Evolutionary conservation across 1,284 basidiomycete genomes (phyloP).

Genomic region (Grifola frondosa): DNA sequence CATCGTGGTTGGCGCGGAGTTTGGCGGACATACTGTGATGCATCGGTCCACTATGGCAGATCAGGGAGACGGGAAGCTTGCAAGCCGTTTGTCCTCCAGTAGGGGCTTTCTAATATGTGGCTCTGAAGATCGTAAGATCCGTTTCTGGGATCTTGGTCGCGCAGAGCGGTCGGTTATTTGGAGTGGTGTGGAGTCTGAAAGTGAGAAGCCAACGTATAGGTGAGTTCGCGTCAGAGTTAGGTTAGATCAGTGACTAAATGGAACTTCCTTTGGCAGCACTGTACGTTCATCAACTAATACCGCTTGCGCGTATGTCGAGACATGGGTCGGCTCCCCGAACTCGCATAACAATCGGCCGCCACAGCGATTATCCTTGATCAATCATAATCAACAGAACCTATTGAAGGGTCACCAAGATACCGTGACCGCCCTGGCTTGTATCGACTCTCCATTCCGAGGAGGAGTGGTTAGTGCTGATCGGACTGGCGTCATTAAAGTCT

Average conservation of each 20-base stretch:
- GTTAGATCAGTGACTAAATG: background rate
- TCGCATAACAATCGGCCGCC: conserved; percentile 62
- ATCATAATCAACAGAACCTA: conserved; percentile 75
- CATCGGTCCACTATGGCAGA: conserved; percentile 59
- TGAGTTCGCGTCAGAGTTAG: conserved; percentile 30
- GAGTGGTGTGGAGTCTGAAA: conserved; percentile 67
- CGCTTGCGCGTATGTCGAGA: conserved; percentile 61
- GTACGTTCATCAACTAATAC: conserved; percentile 36
- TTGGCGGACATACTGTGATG: conserved; percentile 60
- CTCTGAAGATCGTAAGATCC: conserved; percentile 79
- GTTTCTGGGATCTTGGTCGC: conserved; percentile 79
- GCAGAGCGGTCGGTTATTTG: conserved; percentile 73
- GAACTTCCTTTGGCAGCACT: conserved; percentile 20
- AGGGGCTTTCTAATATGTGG: conserved; percentile 79
- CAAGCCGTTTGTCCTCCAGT: conserved; percentile 35
- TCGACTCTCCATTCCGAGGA: conserved; percentile 85
- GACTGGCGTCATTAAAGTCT: conserved; percentile 79
- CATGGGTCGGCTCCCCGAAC: conserved; percentile 50
- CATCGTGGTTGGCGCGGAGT: conserved; percentile 67
- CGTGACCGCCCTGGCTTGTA: conserved; percentile 75
- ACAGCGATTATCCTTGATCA: conserved; percentile 76
- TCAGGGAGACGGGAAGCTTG: conserved; percentile 37
- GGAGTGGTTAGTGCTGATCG: conserved; percentile 87
- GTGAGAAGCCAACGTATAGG: conserved; percentile 71
- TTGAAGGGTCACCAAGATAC: conserved; percentile 82